Conservation (phyloP, 2,329 filamentous ascomycete genomes). For the Aspergillus felis region DNA sequence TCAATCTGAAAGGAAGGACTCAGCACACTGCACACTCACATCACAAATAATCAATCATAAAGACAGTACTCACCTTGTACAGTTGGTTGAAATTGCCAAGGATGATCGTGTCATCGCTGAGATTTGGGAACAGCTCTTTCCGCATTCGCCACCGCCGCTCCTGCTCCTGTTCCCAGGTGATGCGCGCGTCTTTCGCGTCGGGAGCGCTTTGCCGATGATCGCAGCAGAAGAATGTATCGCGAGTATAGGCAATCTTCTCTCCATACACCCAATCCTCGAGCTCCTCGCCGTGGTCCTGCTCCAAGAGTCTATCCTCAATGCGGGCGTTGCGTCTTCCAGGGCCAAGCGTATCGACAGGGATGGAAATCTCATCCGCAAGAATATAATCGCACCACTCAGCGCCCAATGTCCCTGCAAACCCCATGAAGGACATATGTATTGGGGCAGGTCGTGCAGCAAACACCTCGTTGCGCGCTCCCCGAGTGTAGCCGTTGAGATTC, state of each 20-base stretch:
- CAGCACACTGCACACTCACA: not conserved
- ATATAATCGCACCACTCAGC: constrained; percentile 99
- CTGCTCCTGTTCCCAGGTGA: constrained; percentile 83
- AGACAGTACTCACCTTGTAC: constrained; percentile 70
- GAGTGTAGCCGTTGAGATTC: constrained; percentile 96
- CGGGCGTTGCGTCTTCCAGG: constrained; percentile 72
- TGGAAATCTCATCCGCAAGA: constrained; percentile 80
- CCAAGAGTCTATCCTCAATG: constrained; percentile 63
- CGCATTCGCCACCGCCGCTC: constrained; percentile 83
- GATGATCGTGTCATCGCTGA: constrained; percentile 81
- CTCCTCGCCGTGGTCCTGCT: constrained; percentile 64
- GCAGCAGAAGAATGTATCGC: constrained; percentile 96
- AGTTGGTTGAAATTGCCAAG: constrained; percentile 98
- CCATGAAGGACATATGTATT: constrained; percentile 99
- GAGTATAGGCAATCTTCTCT: constrained; percentile 93
- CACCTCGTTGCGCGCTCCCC: constrained; percentile 93
- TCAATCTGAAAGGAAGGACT: constrained; percentile 65
- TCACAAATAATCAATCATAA: not conserved
- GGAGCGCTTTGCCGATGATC: constrained; percentile 89
- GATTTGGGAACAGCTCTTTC: constrained; percentile 79
- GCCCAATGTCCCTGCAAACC: constrained; percentile 90
- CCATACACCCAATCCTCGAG: constrained; percentile 87
- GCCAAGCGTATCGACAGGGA: constrained; percentile 75
- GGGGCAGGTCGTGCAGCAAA: constrained; percentile 93
- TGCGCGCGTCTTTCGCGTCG: constrained; percentile 60